These are phyloP conservation scores for Ophiocordyceps robertsii DNA, from an alignment of 2,329 filamentous ascomycete species.

Conservation along the genomic window DNA sequence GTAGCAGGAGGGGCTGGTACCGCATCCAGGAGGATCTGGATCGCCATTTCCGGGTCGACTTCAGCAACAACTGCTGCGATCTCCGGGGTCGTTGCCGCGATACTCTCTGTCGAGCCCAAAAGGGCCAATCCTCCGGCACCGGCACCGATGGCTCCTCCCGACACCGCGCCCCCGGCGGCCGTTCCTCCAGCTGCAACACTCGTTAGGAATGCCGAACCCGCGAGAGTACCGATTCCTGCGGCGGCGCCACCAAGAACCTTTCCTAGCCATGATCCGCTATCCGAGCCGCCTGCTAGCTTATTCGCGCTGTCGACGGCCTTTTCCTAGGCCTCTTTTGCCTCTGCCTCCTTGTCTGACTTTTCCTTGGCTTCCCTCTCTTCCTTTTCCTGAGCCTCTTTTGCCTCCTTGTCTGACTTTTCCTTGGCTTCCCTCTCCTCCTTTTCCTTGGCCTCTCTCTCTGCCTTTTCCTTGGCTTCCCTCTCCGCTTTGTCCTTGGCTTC, in stretches of 20 bases:
- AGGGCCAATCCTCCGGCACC: not conserved
- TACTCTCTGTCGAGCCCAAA: not conserved
- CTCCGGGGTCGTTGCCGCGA: not conserved
- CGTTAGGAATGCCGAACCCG: not conserved
- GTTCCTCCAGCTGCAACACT: not conserved
- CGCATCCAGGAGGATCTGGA: not conserved
- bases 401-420: no score
- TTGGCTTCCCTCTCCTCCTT: no score
- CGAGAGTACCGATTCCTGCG: not conserved
- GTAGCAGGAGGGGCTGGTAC: no score
- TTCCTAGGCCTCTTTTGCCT: no score
- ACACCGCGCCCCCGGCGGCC: not conserved
- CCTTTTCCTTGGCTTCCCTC: no score
- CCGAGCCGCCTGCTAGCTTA: not conserved
- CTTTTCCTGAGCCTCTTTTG: no score
- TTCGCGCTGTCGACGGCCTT: not conserved
- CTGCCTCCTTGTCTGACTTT: no score
- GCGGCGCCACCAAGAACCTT: not conserved
- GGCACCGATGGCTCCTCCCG: no score
- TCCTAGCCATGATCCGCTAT: not conserved
- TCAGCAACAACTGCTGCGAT: conserved; percentile 1
- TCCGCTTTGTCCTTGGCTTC: no score
- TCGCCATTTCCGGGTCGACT: not conserved
- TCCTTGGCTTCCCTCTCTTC: no score
- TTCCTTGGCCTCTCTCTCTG: no score